Evolutionary conservation across 2,329 filamentous ascomycete species (phyloP), one percentile per base, ranked within the genome.

Genomic region (Hypoxylon sp.): DNA sequence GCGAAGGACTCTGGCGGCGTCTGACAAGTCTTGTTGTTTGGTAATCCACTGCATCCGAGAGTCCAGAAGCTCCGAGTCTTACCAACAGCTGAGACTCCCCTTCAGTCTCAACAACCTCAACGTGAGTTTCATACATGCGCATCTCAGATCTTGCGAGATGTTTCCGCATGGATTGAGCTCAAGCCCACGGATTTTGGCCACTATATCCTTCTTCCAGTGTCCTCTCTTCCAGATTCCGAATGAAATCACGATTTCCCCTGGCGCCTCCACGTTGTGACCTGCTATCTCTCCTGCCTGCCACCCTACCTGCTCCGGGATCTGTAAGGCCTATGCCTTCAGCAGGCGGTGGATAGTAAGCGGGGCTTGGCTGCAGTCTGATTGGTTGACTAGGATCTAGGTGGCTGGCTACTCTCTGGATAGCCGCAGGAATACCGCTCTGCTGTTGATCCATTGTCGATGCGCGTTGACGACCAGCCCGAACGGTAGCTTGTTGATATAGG

Each of bases 381-480:
- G 96, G 96, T 67, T 94, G 93, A 74, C 90, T 98, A 1, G 96
- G 96, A 77, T 99, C 96, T 48, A 99, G 87, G 80, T 98, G 95
- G 78, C 94, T 97, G 46, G 96, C 96, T 21, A 99, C 96, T 74
- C 96, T 88, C 80, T 99, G 96, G 65, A 99, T 93, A 2, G 94
- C 91, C 13, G 93, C 91, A 4, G 96, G 96, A 65, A 99, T 97
- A 1, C 95, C 95, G 70, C 92, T 94, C 76, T 94, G 92, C 75
- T 97, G 93, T 78, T 96, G 93, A 76, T 98, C 96, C 92, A 98
- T 97, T 2, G 96, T 99, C 48, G 94, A 96, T 44, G 96, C 94
- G 68, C 96, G 90, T 81, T 97, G 95, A 59, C 96, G 89, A 48
- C 91, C 91, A 50, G 91, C 90, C 72, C 93, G 88, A 73, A 93